phyloP scores from a whole-genome alignment of 2,329 filamentous ascomycete species.

The Aspergillus sp. region DNA sequence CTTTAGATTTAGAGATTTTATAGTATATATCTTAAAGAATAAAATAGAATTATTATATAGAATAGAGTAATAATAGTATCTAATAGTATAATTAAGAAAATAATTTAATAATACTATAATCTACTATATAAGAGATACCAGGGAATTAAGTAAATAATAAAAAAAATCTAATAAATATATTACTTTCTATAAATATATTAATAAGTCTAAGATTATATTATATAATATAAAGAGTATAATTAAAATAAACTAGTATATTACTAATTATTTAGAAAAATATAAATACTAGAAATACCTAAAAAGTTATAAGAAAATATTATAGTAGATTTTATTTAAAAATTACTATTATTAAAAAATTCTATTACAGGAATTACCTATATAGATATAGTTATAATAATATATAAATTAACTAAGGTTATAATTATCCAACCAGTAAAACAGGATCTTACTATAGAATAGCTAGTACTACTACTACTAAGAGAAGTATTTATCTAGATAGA shows the following conservation, averaged over 20 bases:
- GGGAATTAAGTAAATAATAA: background rate
- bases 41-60: background rate
- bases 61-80: background rate
- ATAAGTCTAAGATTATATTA: constrained; percentile 1
- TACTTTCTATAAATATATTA: constrained; percentile 4
- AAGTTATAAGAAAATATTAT: background rate
- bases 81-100: background rate
- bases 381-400: background rate
- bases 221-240: background rate
- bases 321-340: background rate
- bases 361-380: background rate
- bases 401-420: background rate
- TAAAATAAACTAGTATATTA: background rate
- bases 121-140: background rate
- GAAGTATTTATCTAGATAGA: background rate
- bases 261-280: background rate
- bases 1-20: background rate
- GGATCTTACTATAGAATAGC: background rate
- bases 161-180: background rate
- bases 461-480: background rate
- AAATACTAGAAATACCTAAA: background rate
- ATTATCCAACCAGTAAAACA: background rate
- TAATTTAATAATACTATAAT: background rate
- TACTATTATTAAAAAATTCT: background rate
- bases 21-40: background rate